These are phyloP conservation scores for Hygrophoropsis aurantiaca DNA, from an alignment of 768 basidiomycete genomes.

Conservation along the genomic window DNA sequence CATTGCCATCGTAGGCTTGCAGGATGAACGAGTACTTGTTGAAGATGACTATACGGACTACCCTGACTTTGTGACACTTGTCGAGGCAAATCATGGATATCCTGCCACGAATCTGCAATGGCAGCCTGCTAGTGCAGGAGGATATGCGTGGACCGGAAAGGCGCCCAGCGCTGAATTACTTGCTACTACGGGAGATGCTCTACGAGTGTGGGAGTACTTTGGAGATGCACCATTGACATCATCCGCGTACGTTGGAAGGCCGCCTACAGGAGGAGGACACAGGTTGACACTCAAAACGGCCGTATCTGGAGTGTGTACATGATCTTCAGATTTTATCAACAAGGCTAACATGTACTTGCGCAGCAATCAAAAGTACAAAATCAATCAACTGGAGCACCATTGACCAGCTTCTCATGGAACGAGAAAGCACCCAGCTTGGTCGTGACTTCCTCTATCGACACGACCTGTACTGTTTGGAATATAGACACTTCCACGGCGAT, in stretches of 20 bases:
- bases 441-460: conserved; percentile 98
- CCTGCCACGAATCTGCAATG: conserved; percentile 93
- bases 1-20: conserved; percentile 75
- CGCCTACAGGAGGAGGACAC: conserved; percentile 55
- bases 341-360: background rate
- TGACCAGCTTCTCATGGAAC: conserved; percentile 99
- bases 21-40: conserved; percentile 85
- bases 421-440: conserved; percentile 86
- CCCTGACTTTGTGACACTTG: conserved; percentile 84
- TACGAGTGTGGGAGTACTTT: conserved; percentile 89
- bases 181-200: conserved; percentile 91
- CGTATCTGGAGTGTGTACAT: conserved; percentile 69
- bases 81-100: conserved; percentile 84
- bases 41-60: conserved; percentile 83
- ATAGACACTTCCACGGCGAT: conserved; percentile 91
- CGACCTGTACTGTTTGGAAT: conserved; percentile 99
- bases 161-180: conserved; percentile 72
- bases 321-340: background rate
- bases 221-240: conserved; percentile 59
- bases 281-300: conserved; percentile 73
- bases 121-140: conserved; percentile 76
- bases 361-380: conserved; percentile 91
- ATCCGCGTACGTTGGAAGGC: conserved; percentile 71
- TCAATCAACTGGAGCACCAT: conserved; percentile 79
- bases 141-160: conserved; percentile 69